Percentiles rank a stretch among this genome's conserved stretches.
These are phyloP conservation scores for Pichia cephalocereana DNA, from an alignment of 805 yeast species.

Conservation along the genomic window DNA sequence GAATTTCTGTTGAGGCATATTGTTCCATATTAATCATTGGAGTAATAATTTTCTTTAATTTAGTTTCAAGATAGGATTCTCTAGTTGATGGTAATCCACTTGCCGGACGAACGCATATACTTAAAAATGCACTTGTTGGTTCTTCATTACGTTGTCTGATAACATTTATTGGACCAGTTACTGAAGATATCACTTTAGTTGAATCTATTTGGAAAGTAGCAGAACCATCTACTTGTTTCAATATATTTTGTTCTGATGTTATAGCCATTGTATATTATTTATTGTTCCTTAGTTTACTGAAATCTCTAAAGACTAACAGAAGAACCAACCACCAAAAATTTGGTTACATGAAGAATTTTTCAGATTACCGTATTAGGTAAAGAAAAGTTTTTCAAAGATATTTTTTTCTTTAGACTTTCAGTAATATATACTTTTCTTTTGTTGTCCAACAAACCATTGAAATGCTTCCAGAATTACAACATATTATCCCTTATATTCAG, in stretches of 20 bases:
- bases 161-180: conserved; percentile 81
- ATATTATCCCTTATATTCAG: conserved; percentile 19
- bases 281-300: too few relatives aligned
- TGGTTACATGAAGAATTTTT: neutral
- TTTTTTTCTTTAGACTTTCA: neutral
- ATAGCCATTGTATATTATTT: neutral
- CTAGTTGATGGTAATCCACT: conserved; percentile 63
- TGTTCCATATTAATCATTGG: conserved; percentile 49
- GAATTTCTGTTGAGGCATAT: conserved; percentile 75
- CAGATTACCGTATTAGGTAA: neutral
- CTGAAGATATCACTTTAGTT: conserved; percentile 61
- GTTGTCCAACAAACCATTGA: too few relatives aligned
- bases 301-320: too few relatives aligned
- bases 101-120: conserved; percentile 70
- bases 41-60: conserved; percentile 51
- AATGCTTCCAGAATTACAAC: neutral
- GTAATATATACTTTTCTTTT: too few relatives aligned
- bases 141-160: conserved; percentile 73
- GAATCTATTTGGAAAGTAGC: conserved; percentile 44
- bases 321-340: too few relatives aligned
- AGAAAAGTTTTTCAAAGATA: neutral
- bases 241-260: conserved; percentile 13
- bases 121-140: conserved; percentile 71
- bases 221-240: conserved; percentile 74
- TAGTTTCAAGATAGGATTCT: conserved; percentile 69